Percentiles rank a stretch among this genome's conserved stretches.
Evolutionary conservation across 2,329 filamentous ascomycete species (phyloP).

Genomic region (Claviceps sp.): DNA sequence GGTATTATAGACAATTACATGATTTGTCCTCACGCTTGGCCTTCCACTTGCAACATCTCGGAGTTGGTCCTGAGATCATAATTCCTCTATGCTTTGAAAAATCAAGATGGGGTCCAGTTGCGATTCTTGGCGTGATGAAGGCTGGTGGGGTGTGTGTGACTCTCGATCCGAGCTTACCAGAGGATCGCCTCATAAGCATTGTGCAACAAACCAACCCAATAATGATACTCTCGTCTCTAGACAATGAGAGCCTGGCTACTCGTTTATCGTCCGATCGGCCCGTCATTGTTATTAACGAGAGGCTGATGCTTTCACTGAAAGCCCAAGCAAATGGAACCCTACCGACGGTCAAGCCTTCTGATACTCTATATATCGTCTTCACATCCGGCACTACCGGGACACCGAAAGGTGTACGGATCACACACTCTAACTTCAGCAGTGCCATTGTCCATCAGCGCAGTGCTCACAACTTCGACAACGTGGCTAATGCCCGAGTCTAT

Average conservation of each 20-base stretch:
- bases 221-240: constrained; percentile 10
- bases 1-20: constrained; percentile 22
- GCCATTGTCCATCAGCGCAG: constrained; percentile 6
- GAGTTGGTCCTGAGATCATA: constrained; percentile 1
- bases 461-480: constrained; percentile 5
- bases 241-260: constrained; percentile 3
- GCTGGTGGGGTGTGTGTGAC: constrained; percentile 5
- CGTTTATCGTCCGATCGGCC: not conserved
- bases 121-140: constrained; percentile 4
- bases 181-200: constrained; percentile 8
- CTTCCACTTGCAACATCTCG: constrained; percentile 1
- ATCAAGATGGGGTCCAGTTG: constrained; percentile 6
- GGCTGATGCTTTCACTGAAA: not conserved
- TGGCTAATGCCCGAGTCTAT: constrained; percentile 8
- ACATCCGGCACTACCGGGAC: constrained; percentile 35
- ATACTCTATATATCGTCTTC: constrained; percentile 28
- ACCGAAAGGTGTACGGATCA: constrained; percentile 35
- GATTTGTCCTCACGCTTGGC: constrained; percentile 5
- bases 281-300: constrained; percentile 1
- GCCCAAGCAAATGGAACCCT: not conserved
- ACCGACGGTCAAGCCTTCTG: constrained; percentile 6
- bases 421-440: constrained; percentile 9
- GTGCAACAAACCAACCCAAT: constrained; percentile 7
- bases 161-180: constrained; percentile 9
- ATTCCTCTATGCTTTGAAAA: constrained; percentile 7